Base-by-base conservation (phyloP, 371 early-diverging fungal genomes). In the Mortierella sp. region DNA sequence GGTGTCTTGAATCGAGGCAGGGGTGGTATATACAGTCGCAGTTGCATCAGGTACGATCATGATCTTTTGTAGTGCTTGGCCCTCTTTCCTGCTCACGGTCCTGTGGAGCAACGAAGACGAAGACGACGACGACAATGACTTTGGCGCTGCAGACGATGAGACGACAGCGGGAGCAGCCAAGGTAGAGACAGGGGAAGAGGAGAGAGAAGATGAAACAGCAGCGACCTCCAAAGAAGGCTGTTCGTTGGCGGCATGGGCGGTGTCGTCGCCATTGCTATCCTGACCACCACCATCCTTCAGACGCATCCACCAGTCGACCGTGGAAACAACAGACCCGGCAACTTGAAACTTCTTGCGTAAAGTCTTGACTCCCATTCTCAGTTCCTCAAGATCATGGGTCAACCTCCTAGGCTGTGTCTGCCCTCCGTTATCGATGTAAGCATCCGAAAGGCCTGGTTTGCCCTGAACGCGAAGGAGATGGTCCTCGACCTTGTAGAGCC, bases 361-460 rank as follows among this genome's bases (percentile, higher is more conserved):
- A 1, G 84, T 78, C 74, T 73, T 80, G 70, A 84, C 84, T 9
- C 84, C 84, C 76, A 84, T 78, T 1, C 74, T 75, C 55, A 84
- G 47, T 21, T 84, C 84, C 42, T 84, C 84, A 47, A 84, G 63
- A 72, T 84, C 84, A n/a, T 84, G 75, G 1, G 84, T 84, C 76
- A 84, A 38, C 16, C 84, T 74, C 16, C 84, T 52, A 2, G 47
- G 74, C 26, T 31, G 48, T n/a, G 16, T 19, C 48, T 28, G 19
- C 3, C 72, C 72, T 0, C 52, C 84, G 55, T 74, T 47, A n/a
- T 75, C 80, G 31, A 77, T 63, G 38, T 71, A 77, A 1, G 47
- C 57, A 48, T 84, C 84, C 6, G 80, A 84, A 11, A 84, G 71
- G 6, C 84, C 84, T 2, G 84, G 81, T 45, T 84, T 84, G 24